Evolutionary conservation across 192 early-diverging fungal species (phyloP), one percentile per base, ranked within the genome.

Genomic region (Gonapodya sp.): DNA sequence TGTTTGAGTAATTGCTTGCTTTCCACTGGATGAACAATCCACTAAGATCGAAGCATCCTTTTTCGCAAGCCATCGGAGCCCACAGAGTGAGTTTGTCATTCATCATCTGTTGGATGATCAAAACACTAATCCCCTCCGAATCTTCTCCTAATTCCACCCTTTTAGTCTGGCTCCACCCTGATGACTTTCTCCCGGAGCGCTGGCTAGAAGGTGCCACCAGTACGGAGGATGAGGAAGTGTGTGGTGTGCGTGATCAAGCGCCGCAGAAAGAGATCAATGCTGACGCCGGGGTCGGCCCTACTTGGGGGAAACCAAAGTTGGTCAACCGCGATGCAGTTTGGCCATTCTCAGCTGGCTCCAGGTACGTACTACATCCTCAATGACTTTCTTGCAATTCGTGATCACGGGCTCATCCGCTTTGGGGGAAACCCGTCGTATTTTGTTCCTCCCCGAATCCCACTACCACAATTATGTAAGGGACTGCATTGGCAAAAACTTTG

Each of bases 131-230:
- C n/a, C n/a, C n/a, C n/a, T n/a, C n/a, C n/a, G n/a, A n/a, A n/a
- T n/a, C n/a, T n/a, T n/a, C n/a, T n/a, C n/a, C n/a, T n/a, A 16
- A 8, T 64, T 64, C 46, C 24, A 64, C 8, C 24, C 24, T 64
- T 64, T 24, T 24, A 64, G 46, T 64, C 24, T 64, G 46, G 46
- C 46, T 64, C 8, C 46, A 24, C 83, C 86, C 87, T 1, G 85
- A 92, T 1, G 73, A 85, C 73, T 92, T 90, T 78, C 81, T 84
- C 0, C 91, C 91, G 0, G 91, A 91, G 79, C 84, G 90, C 24
- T 91, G 88, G 87, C 81, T 80, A 80, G 46, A 64, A 64, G 46
- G 46, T 16, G 8, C 46, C 46, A 24, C 46, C 46, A 64, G 46
- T 64, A 64, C 46, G 8, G 8, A 64, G 24, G 46, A 64, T 8